A percentile compares a stretch with the other conserved stretches of the same genome.
Evolutionary conservation across 1,284 basidiomycete species (phyloP).

Genomic region (Inonotus obliquus): DNA sequence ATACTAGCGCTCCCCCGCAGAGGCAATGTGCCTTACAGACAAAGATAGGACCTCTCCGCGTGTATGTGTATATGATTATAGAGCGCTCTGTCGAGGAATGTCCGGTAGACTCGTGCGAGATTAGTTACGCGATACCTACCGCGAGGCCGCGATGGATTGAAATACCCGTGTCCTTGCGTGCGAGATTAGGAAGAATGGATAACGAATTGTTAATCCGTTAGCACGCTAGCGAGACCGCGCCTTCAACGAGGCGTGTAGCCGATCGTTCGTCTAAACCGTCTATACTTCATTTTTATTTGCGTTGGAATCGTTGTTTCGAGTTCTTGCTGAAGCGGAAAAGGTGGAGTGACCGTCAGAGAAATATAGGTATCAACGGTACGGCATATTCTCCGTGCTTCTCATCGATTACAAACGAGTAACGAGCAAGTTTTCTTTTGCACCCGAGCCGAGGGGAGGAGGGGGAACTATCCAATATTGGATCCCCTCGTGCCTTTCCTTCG

Average conservation of each 20-base stretch:
- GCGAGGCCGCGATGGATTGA: too few species aligned
- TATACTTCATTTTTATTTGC: background rate
- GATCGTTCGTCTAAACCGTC: too few species aligned
- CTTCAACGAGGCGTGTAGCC: background rate
- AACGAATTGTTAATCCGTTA: background rate
- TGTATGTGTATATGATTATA: too few species aligned
- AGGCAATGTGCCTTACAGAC: background rate
- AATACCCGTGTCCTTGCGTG: too few species aligned
- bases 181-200: background rate
- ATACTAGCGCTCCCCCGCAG: background rate
- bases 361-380: background rate
- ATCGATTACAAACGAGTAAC: background rate
- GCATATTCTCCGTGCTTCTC: constrained; percentile 1
- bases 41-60: too few species aligned
- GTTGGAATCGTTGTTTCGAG: background rate
- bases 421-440: too few species aligned
- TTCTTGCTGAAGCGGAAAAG: background rate
- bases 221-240: background rate
- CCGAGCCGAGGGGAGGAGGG: background rate
- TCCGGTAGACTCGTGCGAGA: too few species aligned
- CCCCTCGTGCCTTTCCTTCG: background rate
- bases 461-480: background rate
- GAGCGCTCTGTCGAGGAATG: too few species aligned
- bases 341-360: background rate
- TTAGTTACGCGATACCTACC: too few species aligned